A percentile compares a stretch with the other conserved stretches of the same genome.
Conservation (phyloP, 2,329 filamentous ascomycete genomes). For the Trichophyton equinum region DNA sequence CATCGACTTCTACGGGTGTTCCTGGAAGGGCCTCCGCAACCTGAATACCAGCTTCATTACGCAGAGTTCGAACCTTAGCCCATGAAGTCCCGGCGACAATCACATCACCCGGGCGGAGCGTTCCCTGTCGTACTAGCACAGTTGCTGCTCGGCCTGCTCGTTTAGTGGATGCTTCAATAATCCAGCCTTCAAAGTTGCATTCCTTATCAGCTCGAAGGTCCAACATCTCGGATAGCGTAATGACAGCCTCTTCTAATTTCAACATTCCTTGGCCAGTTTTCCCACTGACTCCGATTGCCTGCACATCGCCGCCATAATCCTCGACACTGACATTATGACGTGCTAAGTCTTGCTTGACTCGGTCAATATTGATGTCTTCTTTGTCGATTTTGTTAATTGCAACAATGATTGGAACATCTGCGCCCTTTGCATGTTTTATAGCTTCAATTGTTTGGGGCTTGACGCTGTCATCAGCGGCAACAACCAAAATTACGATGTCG, state of each 20-base stretch:
- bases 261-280: conserved; percentile 88
- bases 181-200: conserved; percentile 78
- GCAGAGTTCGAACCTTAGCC: conserved; percentile 70
- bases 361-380: conserved; percentile 63
- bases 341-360: conserved; percentile 78
- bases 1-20: conserved; percentile 80
- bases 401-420: conserved; percentile 89
- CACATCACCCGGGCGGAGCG: conserved; percentile 64
- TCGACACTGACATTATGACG: conserved; percentile 79
- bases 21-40: conserved; percentile 68
- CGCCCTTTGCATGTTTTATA: conserved; percentile 77
- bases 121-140: conserved; percentile 76
- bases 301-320: conserved; percentile 87
- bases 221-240: conserved; percentile 75
- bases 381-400: conserved; percentile 98
- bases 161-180: conserved; percentile 85
- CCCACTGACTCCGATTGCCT: conserved; percentile 80
- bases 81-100: conserved; percentile 82
- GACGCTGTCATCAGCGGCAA: conserved; percentile 92
- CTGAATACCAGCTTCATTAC: conserved; percentile 68
- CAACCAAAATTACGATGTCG: conserved; percentile 89
- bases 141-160: conserved; percentile 74
- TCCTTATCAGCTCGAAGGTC: conserved; percentile 72
- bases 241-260: conserved; percentile 79
- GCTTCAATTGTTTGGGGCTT: conserved; percentile 96